Evolutionary conservation across 2,329 filamentous ascomycete genomes (phyloP).

Genomic region (Monilinia laxa): DNA sequence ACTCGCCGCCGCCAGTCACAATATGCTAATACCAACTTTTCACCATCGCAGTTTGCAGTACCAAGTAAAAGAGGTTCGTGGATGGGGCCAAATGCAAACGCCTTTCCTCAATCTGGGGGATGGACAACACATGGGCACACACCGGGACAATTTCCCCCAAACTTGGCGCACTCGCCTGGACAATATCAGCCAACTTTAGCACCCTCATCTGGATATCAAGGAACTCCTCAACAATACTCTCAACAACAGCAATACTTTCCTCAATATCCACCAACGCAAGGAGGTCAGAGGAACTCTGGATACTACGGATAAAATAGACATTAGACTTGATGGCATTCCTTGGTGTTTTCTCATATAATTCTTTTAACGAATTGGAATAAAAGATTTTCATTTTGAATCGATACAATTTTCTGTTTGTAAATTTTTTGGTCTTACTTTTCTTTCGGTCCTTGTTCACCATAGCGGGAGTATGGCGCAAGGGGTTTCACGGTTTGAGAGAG

Average conservation of each 20-base stretch:
- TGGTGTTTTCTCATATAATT: conserved; percentile 5
- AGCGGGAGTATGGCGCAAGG: conserved; percentile 9
- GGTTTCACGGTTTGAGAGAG: neutral
- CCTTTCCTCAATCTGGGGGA: conserved; percentile 41
- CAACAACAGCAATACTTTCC: conserved; percentile 29
- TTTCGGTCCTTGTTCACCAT: neutral
- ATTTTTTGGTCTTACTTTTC: conserved; percentile 4
- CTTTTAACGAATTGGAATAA: conserved; percentile 1
- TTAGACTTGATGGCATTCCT: conserved; percentile 1
- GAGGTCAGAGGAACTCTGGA: conserved; percentile 27
- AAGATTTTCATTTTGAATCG: neutral
- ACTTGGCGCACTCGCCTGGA: conserved; percentile 6
- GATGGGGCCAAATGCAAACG: conserved; percentile 38
- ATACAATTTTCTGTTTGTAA: neutral
- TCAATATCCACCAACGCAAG: conserved; percentile 27
- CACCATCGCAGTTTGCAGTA: conserved; percentile 31
- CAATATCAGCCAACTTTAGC: conserved; percentile 16
- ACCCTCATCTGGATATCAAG: conserved; percentile 23
- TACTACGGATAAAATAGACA: conserved; percentile 27
- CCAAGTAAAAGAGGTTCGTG: conserved; percentile 39
- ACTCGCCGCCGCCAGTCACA: conserved; percentile 32
- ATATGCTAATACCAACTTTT: conserved; percentile 34
- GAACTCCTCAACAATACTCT: conserved; percentile 27
- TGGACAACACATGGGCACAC: conserved; percentile 37
- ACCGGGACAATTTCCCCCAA: neutral